Percentiles rank a stretch among this genome's conserved stretches.
Conservation (phyloP, 2,329 filamentous ascomycete genomes). For the Xylariaceae sp. region DNA sequence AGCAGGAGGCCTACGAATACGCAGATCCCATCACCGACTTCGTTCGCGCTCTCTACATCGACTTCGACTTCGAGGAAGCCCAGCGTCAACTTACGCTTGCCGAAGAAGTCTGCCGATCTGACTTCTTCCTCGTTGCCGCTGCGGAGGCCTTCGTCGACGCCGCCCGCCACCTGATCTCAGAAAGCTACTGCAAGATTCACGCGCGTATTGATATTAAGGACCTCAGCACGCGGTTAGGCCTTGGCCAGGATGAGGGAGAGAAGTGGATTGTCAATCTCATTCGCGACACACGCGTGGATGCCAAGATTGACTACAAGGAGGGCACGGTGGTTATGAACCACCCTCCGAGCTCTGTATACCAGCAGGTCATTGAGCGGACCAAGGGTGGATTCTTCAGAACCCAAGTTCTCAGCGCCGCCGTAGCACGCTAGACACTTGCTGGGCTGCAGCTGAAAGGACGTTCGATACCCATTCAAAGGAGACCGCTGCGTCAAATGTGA, state of each 20-base stretch:
- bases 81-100: slow-evolving; percentile 81
- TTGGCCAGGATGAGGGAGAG: slow-evolving; percentile 92
- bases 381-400: slow-evolving; percentile 99
- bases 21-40: slow-evolving; percentile 93
- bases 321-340: slow-evolving; percentile 99
- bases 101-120: slow-evolving; percentile 82
- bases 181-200: slow-evolving; percentile 99
- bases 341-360: slow-evolving; percentile 95
- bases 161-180: slow-evolving; percentile 92
- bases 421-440: slow-evolving; percentile 43
- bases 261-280: slow-evolving; percentile 99
- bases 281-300: slow-evolving; percentile 92
- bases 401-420: slow-evolving; percentile 75
- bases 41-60: slow-evolving; percentile 89
- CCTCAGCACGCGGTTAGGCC: slow-evolving; percentile 81
- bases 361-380: slow-evolving; percentile 98
- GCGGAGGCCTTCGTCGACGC: slow-evolving; percentile 89
- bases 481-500: slow-evolving; percentile 15
- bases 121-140: slow-evolving; percentile 89
- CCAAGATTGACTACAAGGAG: slow-evolving; percentile 99
- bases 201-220: slow-evolving; percentile 98
- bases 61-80: slow-evolving; percentile 96
- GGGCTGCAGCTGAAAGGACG: slow-evolving; percentile 7
- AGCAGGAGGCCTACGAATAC: slow-evolving; percentile 98
- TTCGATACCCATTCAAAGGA: slow-evolving; percentile 22